Conservation (phyloP, 176 grass and related monocot genomes). For the Oryza glumipatula region DNA sequence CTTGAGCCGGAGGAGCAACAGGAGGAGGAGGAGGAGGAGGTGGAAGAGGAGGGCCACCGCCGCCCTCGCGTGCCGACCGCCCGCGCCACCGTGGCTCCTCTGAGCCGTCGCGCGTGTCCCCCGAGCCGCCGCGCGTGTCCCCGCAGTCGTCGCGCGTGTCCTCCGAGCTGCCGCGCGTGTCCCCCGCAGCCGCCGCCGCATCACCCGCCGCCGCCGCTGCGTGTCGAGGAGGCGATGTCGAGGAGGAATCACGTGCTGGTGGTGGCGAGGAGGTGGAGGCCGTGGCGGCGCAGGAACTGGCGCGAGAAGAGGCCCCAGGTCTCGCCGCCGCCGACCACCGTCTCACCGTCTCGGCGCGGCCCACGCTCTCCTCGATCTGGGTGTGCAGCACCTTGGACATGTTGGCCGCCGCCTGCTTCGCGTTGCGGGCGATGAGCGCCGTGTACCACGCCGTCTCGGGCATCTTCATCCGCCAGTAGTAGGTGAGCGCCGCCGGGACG, state of each 20-base stretch:
- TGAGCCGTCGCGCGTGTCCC: too few species aligned
- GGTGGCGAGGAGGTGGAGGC: constrained; percentile 65
- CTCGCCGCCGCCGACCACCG: neutral
- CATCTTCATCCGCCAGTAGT: constrained; percentile 89
- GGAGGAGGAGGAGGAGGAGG: too few species aligned
- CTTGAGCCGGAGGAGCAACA: too few species aligned
- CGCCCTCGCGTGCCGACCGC: too few species aligned
- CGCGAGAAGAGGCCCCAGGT: constrained; percentile 69
- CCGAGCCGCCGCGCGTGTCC: too few species aligned
- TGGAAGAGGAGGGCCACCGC: too few species aligned
- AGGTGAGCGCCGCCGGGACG: constrained; percentile 45
- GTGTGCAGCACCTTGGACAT: constrained; percentile 25
- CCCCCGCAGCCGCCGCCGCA: too few species aligned
- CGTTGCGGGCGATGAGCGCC: constrained; percentile 41
- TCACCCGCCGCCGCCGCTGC: too few species aligned
- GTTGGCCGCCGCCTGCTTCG: constrained; percentile 34
- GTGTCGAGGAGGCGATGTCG: constrained; percentile 50
- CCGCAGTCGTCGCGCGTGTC: too few species aligned
- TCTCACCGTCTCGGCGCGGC: neutral
- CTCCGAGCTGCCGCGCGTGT: too few species aligned
- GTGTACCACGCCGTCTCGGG: constrained; percentile 83
- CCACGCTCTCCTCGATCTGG: constrained; percentile 7
- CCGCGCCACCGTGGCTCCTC: too few species aligned
- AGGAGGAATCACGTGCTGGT: constrained; percentile 81
- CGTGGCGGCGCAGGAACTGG: constrained; percentile 60